A percentile compares a stretch with the other conserved stretches of the same genome.
These are phyloP conservation scores for Podospora pseudoanserina DNA, from an alignment of 495 filamentous ascomycete species.

Conservation along the genomic window DNA sequence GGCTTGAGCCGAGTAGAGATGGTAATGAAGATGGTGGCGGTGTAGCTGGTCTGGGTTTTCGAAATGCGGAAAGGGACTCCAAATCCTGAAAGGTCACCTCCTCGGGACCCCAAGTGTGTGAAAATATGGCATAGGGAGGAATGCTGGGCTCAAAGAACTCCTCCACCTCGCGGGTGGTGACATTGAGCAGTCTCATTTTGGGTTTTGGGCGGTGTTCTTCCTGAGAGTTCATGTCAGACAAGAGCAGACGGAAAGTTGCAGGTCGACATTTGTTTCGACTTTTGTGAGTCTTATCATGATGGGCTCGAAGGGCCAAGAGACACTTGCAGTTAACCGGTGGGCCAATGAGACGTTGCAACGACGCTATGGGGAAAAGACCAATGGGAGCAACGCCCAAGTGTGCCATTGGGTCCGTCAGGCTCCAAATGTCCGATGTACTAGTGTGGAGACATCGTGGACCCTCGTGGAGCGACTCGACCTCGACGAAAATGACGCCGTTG, in stretches of 20 bases:
- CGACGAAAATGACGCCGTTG: neutral
- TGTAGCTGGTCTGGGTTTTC: slow-evolving; percentile 9
- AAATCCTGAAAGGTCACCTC: slow-evolving; percentile 35
- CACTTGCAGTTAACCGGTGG: neutral
- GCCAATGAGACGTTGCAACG: neutral
- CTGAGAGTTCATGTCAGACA: neutral
- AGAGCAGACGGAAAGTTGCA: neutral
- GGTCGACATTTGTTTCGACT: neutral
- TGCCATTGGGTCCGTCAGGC: neutral
- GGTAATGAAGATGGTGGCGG: neutral
- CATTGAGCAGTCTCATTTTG: slow-evolving; percentile 41
- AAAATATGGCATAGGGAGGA: slow-evolving; percentile 44
- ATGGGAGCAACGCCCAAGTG: neutral
- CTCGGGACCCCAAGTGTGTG: slow-evolving; percentile 41
- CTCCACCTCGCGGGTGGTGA: slow-evolving; percentile 32
- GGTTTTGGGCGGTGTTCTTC: neutral
- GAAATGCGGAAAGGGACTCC: slow-evolving; percentile 20
- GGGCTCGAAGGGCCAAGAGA: neutral
- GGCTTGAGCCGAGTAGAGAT: neutral
- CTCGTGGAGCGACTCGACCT: neutral
- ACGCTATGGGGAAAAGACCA: neutral
- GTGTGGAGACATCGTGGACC: neutral
- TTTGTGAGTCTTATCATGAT: neutral
- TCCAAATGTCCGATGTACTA: neutral
- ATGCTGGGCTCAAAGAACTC: slow-evolving; percentile 31